Conservation (phyloP, 306 rosid species). For the Potentilla sterilis region DNA sequence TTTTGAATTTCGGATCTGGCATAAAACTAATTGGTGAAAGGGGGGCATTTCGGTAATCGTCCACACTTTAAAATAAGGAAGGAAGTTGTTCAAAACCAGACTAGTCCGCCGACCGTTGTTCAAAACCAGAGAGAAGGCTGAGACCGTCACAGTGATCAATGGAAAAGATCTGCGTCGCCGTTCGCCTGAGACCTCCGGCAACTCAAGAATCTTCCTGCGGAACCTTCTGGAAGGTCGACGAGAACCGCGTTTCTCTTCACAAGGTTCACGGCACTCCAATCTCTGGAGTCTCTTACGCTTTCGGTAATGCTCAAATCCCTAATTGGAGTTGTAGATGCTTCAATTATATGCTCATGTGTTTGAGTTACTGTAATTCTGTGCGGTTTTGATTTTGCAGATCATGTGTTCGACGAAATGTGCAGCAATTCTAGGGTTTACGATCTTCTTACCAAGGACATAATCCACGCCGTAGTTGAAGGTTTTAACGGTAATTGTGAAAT, state of each 20-base stretch:
- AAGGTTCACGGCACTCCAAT: slow-evolving; percentile 72
- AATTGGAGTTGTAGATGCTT: neutral
- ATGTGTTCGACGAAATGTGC: slow-evolving; percentile 70
- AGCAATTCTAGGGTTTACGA: slow-evolving; percentile 67
- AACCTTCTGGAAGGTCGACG: slow-evolving; percentile 77
- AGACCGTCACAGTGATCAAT: slow-evolving; percentile 22
- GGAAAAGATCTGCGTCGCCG: slow-evolving; percentile 96
- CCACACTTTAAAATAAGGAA: neutral
- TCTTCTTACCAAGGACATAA: slow-evolving; percentile 77
- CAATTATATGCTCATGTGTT: neutral
- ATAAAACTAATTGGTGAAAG: neutral
- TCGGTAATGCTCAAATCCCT: slow-evolving; percentile 45
- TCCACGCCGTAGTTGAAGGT: slow-evolving; percentile 85
- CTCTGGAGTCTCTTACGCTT: slow-evolving; percentile 69
- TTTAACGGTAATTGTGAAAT: slow-evolving; percentile 56
- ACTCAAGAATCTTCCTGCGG: slow-evolving; percentile 47
- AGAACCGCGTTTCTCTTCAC: slow-evolving; percentile 87
- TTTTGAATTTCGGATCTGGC: neutral
- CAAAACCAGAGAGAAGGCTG: neutral
- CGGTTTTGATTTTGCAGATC: slow-evolving; percentile 48
- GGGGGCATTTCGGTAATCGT: neutral
- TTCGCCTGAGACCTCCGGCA: slow-evolving; percentile 66
- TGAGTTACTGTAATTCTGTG: too few relatives aligned
- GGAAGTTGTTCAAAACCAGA: neutral
- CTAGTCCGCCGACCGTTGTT: neutral